Base-by-base conservation (phyloP, 2,329 filamentous ascomycete species). In the Sclerotiophoma versabilis region DNA sequence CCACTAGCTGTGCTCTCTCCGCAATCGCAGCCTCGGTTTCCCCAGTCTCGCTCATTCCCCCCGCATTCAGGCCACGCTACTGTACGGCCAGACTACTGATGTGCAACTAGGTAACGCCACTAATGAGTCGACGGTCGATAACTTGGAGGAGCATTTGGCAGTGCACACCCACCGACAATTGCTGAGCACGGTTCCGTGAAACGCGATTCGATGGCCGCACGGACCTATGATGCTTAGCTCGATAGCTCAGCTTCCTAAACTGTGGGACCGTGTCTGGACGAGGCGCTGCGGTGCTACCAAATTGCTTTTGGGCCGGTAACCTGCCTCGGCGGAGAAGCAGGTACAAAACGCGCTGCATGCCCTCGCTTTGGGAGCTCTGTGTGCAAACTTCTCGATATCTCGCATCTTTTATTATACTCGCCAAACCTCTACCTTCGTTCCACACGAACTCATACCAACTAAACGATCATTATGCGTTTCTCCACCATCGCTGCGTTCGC, bases 401-500 rank as follows among this genome's bases (percentile, higher is more conserved):
- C 19, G 22, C 38, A 30, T 39, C 29, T 36, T 36, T 19, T 49
- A 34, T 20, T 39, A 32, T 34, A 27, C n/a, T 38, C 15, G 20
- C 29, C 30, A 32, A 43, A 48, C 25, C 25, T 38, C 26, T 19
- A 52, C 54, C 17, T 23, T 51, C 54, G 48, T 46, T 57, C 41
- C 12, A 46, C 29, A 45, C 25, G 23, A 34, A 26, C 19, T n/a
- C 20, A 14, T 33, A 34, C 27, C 52, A n/a, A 34, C 1, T n/a
- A 50, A 33, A 34, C 55, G 7, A 42, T 55, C 53, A 72, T 59
- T 3, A 74, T 74, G 71, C 69, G 67, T 59, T 72, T 74, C 68
- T 60, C 64, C 37, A 51, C 59, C 57, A 20, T 68, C 43, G 37
- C 63, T 10, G 69, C 69, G 25, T 51, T 71, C 44, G 66, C 61